Evolutionary conservation across 805 yeast genomes (phyloP).

Genomic region (Candida argentea): DNA sequence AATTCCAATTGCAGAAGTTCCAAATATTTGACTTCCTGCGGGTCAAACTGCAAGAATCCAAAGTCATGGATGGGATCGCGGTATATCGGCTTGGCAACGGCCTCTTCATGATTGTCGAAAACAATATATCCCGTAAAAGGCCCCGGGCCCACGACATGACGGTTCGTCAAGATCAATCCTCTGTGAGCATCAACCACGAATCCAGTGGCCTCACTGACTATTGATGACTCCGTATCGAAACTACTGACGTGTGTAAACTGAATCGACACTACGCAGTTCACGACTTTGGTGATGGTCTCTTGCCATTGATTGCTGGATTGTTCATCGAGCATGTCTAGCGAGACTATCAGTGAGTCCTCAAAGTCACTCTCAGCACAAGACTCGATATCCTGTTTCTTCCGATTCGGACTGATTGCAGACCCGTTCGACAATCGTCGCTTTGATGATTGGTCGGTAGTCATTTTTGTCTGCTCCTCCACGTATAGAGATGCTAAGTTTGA

Average conservation of each 20-base stretch:
- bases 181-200: slow-evolving; percentile 77
- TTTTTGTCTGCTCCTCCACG: too few relatives aligned
- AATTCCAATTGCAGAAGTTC: slow-evolving; percentile 53
- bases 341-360: too few relatives aligned
- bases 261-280: slow-evolving; percentile 77
- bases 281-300: slow-evolving; percentile 68
- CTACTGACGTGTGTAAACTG: slow-evolving; percentile 81
- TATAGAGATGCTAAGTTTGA: too few relatives aligned
- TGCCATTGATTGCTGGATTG: slow-evolving; percentile 45
- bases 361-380: too few relatives aligned
- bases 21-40: slow-evolving; percentile 64
- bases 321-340: too few relatives aligned
- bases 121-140: slow-evolving; percentile 89
- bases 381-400: too few relatives aligned
- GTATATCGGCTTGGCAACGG: slow-evolving; percentile 73
- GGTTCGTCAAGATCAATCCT: slow-evolving; percentile 82
- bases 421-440: too few relatives aligned
- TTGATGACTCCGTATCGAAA: slow-evolving; percentile 76
- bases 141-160: slow-evolving; percentile 94
- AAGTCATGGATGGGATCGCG: slow-evolving; percentile 95
- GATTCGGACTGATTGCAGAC: too few relatives aligned
- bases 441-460: too few relatives aligned
- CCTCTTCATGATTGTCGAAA: slow-evolving; percentile 91
- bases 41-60: slow-evolving; percentile 78
- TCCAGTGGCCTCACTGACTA: slow-evolving; percentile 89